Evolutionary conservation across 306 rosid species (phyloP).

Genomic region (Castanea sativa): DNA sequence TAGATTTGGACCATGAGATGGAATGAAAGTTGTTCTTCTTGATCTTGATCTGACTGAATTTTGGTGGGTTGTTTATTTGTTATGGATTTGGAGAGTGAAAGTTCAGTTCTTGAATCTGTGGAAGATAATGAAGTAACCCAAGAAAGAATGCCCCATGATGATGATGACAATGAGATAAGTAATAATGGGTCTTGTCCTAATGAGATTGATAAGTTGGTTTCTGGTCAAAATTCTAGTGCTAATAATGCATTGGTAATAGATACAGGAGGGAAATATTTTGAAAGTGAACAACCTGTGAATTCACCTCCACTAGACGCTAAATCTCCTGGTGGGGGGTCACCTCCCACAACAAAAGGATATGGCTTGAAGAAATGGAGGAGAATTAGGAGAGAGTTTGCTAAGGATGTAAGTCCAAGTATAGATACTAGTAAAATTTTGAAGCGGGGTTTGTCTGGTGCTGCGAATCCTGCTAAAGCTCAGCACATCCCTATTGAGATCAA

Average conservation of each 20-base stretch:
- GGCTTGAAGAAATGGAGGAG: constrained; percentile 69
- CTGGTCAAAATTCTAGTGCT: constrained; percentile 32
- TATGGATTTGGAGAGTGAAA: constrained; percentile 76
- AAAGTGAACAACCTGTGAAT: constrained; percentile 29
- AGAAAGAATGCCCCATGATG: constrained; percentile 27
- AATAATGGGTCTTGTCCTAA: constrained; percentile 35
- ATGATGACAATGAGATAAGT: constrained; percentile 35
- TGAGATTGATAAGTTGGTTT: constrained; percentile 30
- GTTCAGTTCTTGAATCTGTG: constrained; percentile 37
- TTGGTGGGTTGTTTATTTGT: constrained; percentile 18
- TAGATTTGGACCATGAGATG: constrained; percentile 32
- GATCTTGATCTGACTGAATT: constrained; percentile 28
- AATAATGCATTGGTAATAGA: constrained; percentile 8
- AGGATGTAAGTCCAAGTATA: constrained; percentile 39
- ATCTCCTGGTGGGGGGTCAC: constrained; percentile 27
- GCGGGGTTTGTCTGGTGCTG: constrained; percentile 56
- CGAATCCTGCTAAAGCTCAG: constrained; percentile 36
- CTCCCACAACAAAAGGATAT: constrained; percentile 25
- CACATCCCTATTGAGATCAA: constrained; percentile 37
- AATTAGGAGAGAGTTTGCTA: constrained; percentile 38
- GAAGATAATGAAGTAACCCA: constrained; percentile 55
- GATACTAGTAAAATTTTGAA: constrained; percentile 61
- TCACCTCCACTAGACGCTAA: constrained; percentile 18
- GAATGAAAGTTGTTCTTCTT: constrained; percentile 22
- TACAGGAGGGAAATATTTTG: constrained; percentile 21